Percentiles rank a stretch among this genome's conserved stretches.
Evolutionary conservation across 106 monocot species (phyloP).

Genomic region (Dioscorea dumetorum): DNA sequence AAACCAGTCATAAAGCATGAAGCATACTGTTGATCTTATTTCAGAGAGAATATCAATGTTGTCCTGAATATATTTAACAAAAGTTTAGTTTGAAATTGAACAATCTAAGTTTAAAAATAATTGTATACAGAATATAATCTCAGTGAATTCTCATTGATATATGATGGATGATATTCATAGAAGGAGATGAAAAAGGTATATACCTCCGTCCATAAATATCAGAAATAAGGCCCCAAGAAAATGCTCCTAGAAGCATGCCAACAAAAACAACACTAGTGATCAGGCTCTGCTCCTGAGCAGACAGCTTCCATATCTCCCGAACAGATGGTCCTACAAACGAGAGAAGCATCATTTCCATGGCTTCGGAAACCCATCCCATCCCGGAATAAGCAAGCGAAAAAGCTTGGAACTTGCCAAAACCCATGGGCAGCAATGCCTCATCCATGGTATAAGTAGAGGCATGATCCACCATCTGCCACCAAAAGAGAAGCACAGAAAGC

Average conservation of each 20-base stretch:
- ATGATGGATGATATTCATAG: too few species aligned
- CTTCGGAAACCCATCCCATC: constrained; percentile 91
- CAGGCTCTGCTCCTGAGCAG: constrained; percentile 67
- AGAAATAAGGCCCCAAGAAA: constrained; percentile 80
- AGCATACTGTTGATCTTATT: too few species aligned
- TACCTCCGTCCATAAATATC: constrained; percentile 69
- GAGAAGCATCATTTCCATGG: constrained; percentile 93
- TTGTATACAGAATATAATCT: too few species aligned
- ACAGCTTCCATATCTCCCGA: constrained; percentile 56
- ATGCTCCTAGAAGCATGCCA: constrained; percentile 81
- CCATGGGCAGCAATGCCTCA: constrained; percentile 53
- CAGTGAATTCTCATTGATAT: too few species aligned
- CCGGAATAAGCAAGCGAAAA: constrained; percentile 73
- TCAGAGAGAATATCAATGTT: too few species aligned
- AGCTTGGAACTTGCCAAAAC: constrained; percentile 74
- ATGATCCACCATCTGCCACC: constrained; percentile 34
- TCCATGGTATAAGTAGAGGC: constrained; percentile 49
- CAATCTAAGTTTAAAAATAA: too few species aligned
- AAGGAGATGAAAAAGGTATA: too few species aligned
- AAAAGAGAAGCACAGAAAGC: constrained; percentile 3
- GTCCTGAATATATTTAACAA: too few species aligned
- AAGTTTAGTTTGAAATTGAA: too few species aligned
- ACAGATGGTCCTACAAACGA: constrained; percentile 92
- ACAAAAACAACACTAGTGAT: constrained; percentile 89
- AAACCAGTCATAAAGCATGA: too few species aligned